Base-by-base conservation (phyloP, 257 asterid species). In the Fraxinus quadrangulata region DNA sequence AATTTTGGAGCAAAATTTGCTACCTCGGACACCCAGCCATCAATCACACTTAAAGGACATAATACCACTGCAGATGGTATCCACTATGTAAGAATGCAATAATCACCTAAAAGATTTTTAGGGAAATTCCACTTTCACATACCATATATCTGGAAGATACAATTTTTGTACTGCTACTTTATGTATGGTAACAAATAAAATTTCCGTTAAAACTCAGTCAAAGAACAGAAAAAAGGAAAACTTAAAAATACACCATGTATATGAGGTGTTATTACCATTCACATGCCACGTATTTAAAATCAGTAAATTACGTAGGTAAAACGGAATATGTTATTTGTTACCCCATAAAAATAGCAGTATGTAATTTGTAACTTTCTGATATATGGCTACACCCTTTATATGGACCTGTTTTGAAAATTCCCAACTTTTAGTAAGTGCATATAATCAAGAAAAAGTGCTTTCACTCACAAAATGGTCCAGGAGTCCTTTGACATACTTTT, bases 31-130 rank as follows among this genome's bases (percentile, higher is more conserved):
- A 88, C 88, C 99, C 99, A 95, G 75, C 93, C 90, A 83, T 91
- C 97, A 34, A 88, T 90, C 86, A 91, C 97, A 61, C 99, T 95
- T 10, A 92, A 91, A 70, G 98, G 99, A 74, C 99, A 95, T 79
- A 95, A 79, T 76, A 95, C 94, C 92, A 95, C 99, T 95, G 97
- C 88, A 87, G 66, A 78, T 72, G 67, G 71, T 45, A 75, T 73
- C 59, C n/a, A 77, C 68, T 65, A 75, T 49, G 28, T 79, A 76
- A 82, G 79, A 72, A 33, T 17, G 56, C 40, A 66, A 71, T 71
- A 65, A 56, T 16, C 82, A 70, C 33, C 75, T 34, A 78, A 54
- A 59, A 56, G 33, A 73, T 61, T 69, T 33, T 19, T 54, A 68
- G 33, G 6, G n/a, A 79, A 63, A 11, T 63, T 26, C 17, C 69